Conservation (phyloP, 2,329 filamentous ascomycete species). For the Teratosphaeria viscida region DNA sequence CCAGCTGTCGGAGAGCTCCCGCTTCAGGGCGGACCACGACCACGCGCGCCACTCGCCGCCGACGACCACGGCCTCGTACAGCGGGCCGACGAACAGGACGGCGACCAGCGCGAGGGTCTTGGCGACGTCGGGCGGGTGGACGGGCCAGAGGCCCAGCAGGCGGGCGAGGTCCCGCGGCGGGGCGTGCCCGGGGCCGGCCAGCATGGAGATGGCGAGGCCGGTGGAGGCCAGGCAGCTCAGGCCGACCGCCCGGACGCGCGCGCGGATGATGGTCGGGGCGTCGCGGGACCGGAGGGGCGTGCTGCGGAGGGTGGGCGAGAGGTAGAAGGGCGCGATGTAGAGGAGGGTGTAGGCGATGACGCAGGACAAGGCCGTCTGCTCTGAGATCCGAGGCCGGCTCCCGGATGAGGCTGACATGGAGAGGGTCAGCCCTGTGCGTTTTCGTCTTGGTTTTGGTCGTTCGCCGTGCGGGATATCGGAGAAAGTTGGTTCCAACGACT, state of each 20-base stretch:
- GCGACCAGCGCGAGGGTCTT: conserved; percentile 60
- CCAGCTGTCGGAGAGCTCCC: conserved; percentile 59
- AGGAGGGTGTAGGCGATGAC: conserved; percentile 60
- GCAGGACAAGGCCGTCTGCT: conserved; percentile 20
- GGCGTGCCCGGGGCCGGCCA: conserved; percentile 45
- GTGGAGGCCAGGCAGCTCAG: conserved; percentile 63
- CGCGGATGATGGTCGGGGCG: conserved; percentile 78
- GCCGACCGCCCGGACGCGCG: conserved; percentile 70
- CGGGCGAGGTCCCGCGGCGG: conserved; percentile 49
- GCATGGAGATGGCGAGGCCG: conserved; percentile 54
- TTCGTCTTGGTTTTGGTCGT: background rate
- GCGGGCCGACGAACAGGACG: conserved; percentile 70
- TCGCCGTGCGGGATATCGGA: background rate
- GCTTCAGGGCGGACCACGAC: conserved; percentile 41
- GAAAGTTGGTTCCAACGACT: background rate
- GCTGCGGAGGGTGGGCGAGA: conserved; percentile 67
- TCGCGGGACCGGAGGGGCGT: conserved; percentile 72
- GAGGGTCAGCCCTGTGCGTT: background rate
- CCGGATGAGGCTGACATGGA: background rate
- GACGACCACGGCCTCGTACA: conserved; percentile 69
- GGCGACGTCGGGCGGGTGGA: conserved; percentile 52
- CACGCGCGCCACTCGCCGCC: conserved; percentile 54
- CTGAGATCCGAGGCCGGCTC: conserved; percentile 10
- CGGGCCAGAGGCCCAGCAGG: conserved; percentile 71
- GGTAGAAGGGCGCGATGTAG: conserved; percentile 87